Percentiles rank a stretch among this genome's conserved stretches.
These are phyloP conservation scores for Botrytis hyacinthi DNA, from an alignment of 2,329 filamentous ascomycete species.

Conservation along the genomic window DNA sequence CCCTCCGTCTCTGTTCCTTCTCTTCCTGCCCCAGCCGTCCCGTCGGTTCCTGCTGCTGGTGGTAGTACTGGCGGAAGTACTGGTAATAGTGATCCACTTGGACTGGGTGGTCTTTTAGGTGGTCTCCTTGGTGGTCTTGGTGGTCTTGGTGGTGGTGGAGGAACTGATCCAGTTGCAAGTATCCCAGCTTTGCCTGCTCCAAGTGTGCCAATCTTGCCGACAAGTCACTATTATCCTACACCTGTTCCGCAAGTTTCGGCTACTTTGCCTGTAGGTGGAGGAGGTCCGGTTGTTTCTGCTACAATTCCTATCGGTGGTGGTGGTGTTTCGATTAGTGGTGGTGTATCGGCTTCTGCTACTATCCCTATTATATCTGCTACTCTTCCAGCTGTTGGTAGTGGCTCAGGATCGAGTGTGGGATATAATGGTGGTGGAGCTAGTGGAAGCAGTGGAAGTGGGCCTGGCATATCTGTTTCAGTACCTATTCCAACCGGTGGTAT, in stretches of 20 bases:
- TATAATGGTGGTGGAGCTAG: neutral
- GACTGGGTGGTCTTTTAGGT: neutral
- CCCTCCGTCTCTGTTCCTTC: neutral
- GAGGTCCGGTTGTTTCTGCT: neutral
- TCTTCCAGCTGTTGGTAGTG: neutral
- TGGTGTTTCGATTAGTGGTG: conserved; percentile 3
- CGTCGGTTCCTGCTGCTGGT: neutral
- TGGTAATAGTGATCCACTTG: neutral
- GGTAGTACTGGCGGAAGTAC: neutral
- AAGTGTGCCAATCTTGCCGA: neutral
- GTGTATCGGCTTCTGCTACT: conserved; percentile 2
- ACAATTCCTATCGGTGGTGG: neutral
- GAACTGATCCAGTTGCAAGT: neutral
- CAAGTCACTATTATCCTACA: neutral
- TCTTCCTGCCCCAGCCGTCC: neutral
- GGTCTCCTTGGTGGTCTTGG: neutral
- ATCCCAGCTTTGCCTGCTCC: neutral
- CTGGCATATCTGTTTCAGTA: neutral
- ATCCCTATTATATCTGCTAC: neutral
- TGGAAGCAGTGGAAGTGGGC: neutral
- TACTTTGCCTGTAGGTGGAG: neutral
- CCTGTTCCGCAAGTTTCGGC: neutral
- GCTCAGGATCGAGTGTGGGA: neutral
- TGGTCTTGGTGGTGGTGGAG: neutral
- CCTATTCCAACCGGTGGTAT: neutral